phyloP scores from a whole-genome alignment of 352 stramenopile genomes.

The Pythium angustatum region DNA sequence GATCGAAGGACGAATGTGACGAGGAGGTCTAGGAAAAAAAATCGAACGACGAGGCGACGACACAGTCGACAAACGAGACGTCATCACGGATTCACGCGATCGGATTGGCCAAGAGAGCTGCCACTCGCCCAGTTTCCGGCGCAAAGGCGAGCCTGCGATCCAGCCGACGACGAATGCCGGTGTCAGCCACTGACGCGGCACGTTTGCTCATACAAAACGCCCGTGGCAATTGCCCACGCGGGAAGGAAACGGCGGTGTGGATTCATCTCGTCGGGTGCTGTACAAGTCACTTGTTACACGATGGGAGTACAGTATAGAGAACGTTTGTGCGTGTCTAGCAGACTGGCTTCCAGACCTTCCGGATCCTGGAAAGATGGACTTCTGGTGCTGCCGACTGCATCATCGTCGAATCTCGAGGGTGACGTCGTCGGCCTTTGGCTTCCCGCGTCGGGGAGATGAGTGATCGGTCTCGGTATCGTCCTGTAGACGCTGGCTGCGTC shows the following conservation, averaged over 20 bases:
- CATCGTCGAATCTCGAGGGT: neutral
- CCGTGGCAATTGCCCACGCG: neutral
- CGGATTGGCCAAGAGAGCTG: neutral
- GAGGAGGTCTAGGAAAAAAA: slow-evolving; percentile 3
- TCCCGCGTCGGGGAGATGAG: neutral
- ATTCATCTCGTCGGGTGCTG: neutral
- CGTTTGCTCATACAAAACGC: neutral
- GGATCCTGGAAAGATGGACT: too few species aligned
- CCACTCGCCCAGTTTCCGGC: neutral
- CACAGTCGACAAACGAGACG: neutral
- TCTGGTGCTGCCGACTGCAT: too few species aligned
- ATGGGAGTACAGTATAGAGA: too few species aligned
- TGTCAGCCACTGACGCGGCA: neutral
- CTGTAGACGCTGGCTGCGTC: neutral
- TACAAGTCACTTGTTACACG: too few species aligned
- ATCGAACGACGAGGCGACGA: neutral
- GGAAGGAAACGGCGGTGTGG: slow-evolving; percentile 5
- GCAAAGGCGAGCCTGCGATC: neutral
- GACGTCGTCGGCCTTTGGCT: neutral
- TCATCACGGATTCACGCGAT: neutral
- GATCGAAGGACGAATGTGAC: neutral
- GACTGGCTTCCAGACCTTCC: too few species aligned
- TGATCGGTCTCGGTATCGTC: neutral
- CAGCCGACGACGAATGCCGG: too few species aligned
- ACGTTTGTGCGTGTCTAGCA: too few species aligned